phyloP scores from a whole-genome alignment of 306 rosid species.

The Mimosa bimucronata region DNA sequence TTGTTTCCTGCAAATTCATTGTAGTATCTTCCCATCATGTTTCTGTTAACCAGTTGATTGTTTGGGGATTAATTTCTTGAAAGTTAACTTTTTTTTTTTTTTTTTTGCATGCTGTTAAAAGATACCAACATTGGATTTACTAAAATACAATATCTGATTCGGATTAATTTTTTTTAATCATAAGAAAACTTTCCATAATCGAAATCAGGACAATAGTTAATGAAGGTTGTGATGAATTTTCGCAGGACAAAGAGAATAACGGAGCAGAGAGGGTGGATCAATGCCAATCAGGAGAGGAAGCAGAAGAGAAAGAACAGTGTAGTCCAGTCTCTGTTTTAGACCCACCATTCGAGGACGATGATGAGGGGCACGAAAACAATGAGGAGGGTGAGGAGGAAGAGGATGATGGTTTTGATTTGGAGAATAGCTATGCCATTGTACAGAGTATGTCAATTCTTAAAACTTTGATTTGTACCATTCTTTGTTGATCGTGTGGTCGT shows the following conservation, averaged over 20 bases:
- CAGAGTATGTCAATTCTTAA: slow-evolving; percentile 67
- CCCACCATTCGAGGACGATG: slow-evolving; percentile 85
- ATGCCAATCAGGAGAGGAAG: slow-evolving; percentile 56
- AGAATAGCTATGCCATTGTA: slow-evolving; percentile 81
- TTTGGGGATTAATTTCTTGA: slow-evolving; percentile 20
- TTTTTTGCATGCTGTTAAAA: slow-evolving; percentile 28
- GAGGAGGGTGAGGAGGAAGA: slow-evolving; percentile 26
- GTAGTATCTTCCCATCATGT: slow-evolving; percentile 37
- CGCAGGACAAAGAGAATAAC: slow-evolving; percentile 50
- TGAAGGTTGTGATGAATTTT: slow-evolving; percentile 37
- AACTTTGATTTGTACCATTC: slow-evolving; percentile 15
- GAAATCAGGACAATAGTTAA: slow-evolving; percentile 31
- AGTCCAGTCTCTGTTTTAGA: slow-evolving; percentile 96
- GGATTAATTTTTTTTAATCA: slow-evolving; percentile 35
- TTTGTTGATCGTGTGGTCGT: slow-evolving; percentile 55
- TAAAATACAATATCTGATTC: slow-evolving; percentile 35
- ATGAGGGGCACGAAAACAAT: slow-evolving; percentile 48
- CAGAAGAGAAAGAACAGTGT: slow-evolving; percentile 88
- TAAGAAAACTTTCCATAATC: slow-evolving; percentile 36
- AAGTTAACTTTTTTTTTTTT: slow-evolving; percentile 34
- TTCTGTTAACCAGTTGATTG: slow-evolving; percentile 24
- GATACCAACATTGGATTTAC: slow-evolving; percentile 40
- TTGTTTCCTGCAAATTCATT: slow-evolving; percentile 18
- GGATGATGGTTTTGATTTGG: slow-evolving; percentile 56
- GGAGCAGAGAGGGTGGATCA: slow-evolving; percentile 47